Evolutionary conservation across 2,329 filamentous ascomycete species (phyloP).

Genomic region (Pseudogymnoascus sp.): DNA sequence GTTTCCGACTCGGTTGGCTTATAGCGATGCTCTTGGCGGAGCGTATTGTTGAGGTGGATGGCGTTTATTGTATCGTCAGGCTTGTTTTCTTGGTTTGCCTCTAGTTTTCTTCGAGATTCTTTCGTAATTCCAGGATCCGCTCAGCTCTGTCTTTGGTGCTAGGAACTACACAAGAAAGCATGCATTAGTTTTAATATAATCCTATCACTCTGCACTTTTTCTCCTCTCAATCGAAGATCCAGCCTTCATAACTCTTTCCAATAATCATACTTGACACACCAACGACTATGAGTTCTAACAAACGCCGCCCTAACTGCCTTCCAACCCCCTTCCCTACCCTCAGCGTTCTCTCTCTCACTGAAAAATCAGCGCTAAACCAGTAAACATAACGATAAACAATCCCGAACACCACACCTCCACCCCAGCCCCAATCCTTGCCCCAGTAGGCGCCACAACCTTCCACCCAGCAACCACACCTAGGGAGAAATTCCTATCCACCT

Average conservation of each 20-base stretch:
- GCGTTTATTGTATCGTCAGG: no score
- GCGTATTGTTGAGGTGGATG: no score
- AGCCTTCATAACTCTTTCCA: neutral
- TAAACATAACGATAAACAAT: neutral
- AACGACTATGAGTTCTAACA: neutral
- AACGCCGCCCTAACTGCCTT: neutral
- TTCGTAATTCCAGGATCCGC: no score
- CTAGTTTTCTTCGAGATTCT: no score
- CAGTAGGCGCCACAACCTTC: neutral
- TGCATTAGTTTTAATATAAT: neutral
- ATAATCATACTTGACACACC: neutral
- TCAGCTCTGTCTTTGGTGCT: no score
- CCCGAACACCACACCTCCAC: neutral
- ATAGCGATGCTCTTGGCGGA: no score
- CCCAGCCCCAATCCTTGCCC: neutral
- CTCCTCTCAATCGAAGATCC: neutral
- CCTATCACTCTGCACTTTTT: neutral
- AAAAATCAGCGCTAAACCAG: neutral
- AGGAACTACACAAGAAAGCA: neutral
- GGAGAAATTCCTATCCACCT: constrained; percentile 38
- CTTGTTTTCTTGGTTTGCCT: no score
- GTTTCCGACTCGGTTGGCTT: no score
- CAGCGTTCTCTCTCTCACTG: neutral
- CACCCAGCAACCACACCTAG: constrained; percentile 29
- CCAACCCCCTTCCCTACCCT: neutral